Conservation (phyloP, 2,329 filamentous ascomycete genomes). For the Diaporthe sp. region DNA sequence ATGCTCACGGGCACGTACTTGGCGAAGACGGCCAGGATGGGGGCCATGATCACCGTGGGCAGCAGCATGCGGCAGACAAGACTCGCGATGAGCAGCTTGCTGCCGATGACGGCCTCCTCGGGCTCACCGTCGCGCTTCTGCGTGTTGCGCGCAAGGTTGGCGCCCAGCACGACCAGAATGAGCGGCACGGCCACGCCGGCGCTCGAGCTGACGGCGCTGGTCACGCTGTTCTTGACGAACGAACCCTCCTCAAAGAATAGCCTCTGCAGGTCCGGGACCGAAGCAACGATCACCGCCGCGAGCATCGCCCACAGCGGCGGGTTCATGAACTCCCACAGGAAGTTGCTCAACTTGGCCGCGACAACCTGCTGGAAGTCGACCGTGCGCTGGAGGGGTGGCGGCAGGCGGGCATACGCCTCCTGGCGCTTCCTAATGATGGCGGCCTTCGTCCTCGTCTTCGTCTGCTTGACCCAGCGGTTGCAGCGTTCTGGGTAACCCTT, state of each 20-base stretch:
- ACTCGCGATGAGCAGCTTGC: conserved; percentile 86
- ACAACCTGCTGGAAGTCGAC: conserved; percentile 49
- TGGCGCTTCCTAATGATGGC: conserved; percentile 39
- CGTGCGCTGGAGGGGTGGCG: conserved; percentile 54
- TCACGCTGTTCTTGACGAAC: conserved; percentile 93
- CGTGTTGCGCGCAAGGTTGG: conserved; percentile 93
- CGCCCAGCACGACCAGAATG: conserved; percentile 94
- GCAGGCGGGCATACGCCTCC: conserved; percentile 54
- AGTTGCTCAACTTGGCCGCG: conserved; percentile 65
- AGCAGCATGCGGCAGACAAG: conserved; percentile 92
- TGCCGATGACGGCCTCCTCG: conserved; percentile 77
- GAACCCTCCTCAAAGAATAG: conserved; percentile 91
- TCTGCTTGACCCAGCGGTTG: conserved; percentile 48
- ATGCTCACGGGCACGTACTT: conserved; percentile 95
- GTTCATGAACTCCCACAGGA: conserved; percentile 96
- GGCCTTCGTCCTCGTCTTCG: conserved; percentile 39
- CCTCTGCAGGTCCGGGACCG: conserved; percentile 83
- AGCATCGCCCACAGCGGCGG: conserved; percentile 98
- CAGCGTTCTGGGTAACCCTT: conserved; percentile 56
- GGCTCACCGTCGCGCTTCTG: conserved; percentile 77
- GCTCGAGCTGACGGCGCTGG: conserved; percentile 85
- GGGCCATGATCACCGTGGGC: conserved; percentile 92
- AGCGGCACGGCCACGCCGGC: conserved; percentile 93
- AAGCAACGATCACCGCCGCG: conserved; percentile 89
- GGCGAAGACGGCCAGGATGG: conserved; percentile 85